Evolutionary conservation across 805 yeast genomes (phyloP).

Genomic region (Scheffersomyces amazonensis): DNA sequence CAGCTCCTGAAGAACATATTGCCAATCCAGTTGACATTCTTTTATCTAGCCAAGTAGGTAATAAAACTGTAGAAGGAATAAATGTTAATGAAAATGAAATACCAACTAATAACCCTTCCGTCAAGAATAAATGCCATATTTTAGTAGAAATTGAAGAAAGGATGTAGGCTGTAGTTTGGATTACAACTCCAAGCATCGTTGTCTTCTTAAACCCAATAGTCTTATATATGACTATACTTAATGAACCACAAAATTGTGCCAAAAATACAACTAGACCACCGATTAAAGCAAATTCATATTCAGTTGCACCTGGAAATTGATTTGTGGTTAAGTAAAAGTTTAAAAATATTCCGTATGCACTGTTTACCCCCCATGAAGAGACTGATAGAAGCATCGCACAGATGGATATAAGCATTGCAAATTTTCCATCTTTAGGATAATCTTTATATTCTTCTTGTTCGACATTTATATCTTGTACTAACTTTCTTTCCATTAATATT

Average conservation of each 20-base stretch:
- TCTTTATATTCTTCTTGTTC: too few species aligned
- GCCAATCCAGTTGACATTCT: constrained; percentile 48
- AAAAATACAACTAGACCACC: constrained; percentile 50
- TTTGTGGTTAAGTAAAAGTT: constrained; percentile 40
- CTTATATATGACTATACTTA: constrained; percentile 45
- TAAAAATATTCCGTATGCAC: constrained; percentile 58
- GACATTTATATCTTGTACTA: too few species aligned
- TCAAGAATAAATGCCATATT: constrained; percentile 49
- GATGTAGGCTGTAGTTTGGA: constrained; percentile 44
- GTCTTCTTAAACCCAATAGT: constrained; percentile 49
- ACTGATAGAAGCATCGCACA: constrained; percentile 46
- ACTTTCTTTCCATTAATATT: too few species aligned
- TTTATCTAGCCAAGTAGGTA: constrained; percentile 49
- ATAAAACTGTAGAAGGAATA: constrained; percentile 41
- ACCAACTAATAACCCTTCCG: constrained; percentile 53
- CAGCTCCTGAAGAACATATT: constrained; percentile 47
- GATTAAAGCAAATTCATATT: constrained; percentile 48
- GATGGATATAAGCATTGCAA: constrained; percentile 51
- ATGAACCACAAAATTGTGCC: constrained; percentile 57
- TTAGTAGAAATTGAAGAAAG: constrained; percentile 50
- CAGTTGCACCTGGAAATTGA: constrained; percentile 39
- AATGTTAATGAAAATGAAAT: constrained; percentile 44
- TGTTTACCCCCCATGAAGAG: constrained; percentile 58
- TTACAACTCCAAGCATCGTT: constrained; percentile 42
- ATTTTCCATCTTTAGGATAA: constrained; percentile 44